Percentiles rank a stretch among this genome's conserved stretches.
Conservation (phyloP, 306 rosid species). For the Gleditsia sinensis region DNA sequence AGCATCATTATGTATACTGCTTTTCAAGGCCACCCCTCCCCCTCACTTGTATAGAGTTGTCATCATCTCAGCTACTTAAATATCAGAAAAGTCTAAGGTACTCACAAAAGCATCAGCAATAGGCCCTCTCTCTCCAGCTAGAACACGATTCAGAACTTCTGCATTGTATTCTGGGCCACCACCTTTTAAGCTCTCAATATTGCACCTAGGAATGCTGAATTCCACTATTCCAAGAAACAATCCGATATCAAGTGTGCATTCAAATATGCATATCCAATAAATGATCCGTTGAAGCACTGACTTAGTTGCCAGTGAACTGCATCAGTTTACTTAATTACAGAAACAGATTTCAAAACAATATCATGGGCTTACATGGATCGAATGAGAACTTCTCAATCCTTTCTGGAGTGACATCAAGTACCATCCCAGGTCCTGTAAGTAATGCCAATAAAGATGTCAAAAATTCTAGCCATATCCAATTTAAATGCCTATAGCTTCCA, state of each 20-base stretch:
- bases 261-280: conserved; percentile 20
- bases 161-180: conserved; percentile 79
- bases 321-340: conserved; percentile 16
- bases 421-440: conserved; percentile 78
- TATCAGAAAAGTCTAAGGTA: conserved; percentile 21
- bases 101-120: conserved; percentile 91
- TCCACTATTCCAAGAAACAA: conserved; percentile 61
- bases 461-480: conserved; percentile 7
- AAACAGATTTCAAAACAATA: conserved; percentile 22
- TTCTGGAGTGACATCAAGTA: conserved; percentile 80
- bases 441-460: conserved; percentile 11
- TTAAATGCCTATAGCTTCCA: conserved; percentile 10
- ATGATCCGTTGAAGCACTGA: conserved; percentile 19
- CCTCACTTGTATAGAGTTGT: background rate
- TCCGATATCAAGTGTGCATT: conserved; percentile 28
- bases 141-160: conserved; percentile 60
- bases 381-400: conserved; percentile 77
- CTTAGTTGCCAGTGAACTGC: conserved; percentile 16
- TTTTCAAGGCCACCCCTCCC: conserved; percentile 9
- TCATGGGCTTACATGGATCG: conserved; percentile 76
- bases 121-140: conserved; percentile 79
- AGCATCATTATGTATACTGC: conserved; percentile 14
- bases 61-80: background rate
- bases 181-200: conserved; percentile 65
- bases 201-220: conserved; percentile 85